These are phyloP conservation scores for Nicotiana knightiana DNA, from an alignment of 257 asterid genomes.

Conservation along the genomic window DNA sequence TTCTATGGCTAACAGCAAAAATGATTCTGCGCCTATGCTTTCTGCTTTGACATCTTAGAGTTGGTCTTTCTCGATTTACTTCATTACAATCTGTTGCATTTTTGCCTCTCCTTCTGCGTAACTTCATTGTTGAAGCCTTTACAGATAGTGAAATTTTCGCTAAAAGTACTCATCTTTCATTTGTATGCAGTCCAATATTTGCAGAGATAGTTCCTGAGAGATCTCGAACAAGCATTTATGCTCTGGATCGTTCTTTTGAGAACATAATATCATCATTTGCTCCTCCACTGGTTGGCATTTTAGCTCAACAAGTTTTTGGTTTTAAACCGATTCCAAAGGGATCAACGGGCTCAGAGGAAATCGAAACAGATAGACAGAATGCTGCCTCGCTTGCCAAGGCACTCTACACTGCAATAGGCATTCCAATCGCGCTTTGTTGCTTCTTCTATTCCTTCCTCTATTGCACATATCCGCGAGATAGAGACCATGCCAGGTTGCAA, in stretches of 20 bases:
- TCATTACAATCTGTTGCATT: neutral
- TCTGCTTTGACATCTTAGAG: neutral
- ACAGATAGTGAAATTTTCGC: neutral
- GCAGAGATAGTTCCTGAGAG: constrained; percentile 20
- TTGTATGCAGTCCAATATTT: constrained; percentile 13
- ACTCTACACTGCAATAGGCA: constrained; percentile 78
- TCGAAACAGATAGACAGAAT: constrained; percentile 45
- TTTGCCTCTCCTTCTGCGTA: neutral
- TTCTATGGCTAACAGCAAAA: neutral
- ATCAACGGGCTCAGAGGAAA: neutral
- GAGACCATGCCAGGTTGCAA: constrained; percentile 63
- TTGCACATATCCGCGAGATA: constrained; percentile 16
- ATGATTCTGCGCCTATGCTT: neutral
- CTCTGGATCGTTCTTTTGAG: constrained; percentile 34
- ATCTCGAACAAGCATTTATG: constrained; percentile 19
- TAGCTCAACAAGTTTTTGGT: constrained; percentile 65
- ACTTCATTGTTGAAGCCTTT: neutral
- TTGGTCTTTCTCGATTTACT: neutral
- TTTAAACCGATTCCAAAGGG: constrained; percentile 47
- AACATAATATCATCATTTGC: constrained; percentile 80
- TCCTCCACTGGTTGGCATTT: constrained; percentile 73
- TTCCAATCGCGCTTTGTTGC: constrained; percentile 68
- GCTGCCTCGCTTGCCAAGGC: constrained; percentile 89
- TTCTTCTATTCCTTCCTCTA: constrained; percentile 35
- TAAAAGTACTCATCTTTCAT: neutral